Evolutionary conservation across 225 moss, liverwort and hornwort species (phyloP), one percentile per base, ranked within the genome.

Genomic region (Takakia lepidozioides): DNA sequence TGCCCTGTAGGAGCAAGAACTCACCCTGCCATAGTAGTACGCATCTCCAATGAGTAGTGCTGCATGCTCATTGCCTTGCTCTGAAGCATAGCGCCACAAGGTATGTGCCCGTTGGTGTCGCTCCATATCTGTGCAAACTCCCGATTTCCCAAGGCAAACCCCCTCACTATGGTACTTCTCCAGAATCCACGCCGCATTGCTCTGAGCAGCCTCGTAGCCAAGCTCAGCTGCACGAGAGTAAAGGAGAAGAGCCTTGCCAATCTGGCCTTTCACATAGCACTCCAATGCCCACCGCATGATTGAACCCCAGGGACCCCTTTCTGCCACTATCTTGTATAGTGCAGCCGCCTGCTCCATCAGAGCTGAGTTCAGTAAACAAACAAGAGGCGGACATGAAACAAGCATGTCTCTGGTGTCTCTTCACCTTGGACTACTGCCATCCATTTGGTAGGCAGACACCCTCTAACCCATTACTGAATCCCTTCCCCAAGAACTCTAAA

Each of bases 161-260:
- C 86, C 98, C 51, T 90, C 84, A 53, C 45, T 68, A 37, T 62
- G 46, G 52, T 91, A 91, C 46, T 83, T 91, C 49, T 87, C 85
- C 30, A 98, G 71, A 55, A 98, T 87, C 98, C 98, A 98, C 13
- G 98, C 98, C 36, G 98, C 91, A 60, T 98, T 98, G 73, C 91
- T 98, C 56, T 98, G 91, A 25, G 87, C 98, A 59, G 76, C 81
- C 76, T 98, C 98, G 34, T 98, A 98, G 36, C 98, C 98, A 44
- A 98, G 87, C 61, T 98, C 98, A 42, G 98, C 98, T 25, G 98
- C 98, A 49, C 98, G 83, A 35, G 91, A 98, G 41, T 98, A 98
- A 16, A 98, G 83, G 27, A 98, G 75, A 19, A 91, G 77, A 21
- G 98, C 67, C 57, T 79, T 81, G 20, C 78, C 91, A 27, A 83